These are phyloP conservation scores for Tricholoma bakamatsutake DNA, from an alignment of 768 basidiomycete species.

Conservation along the genomic window DNA sequence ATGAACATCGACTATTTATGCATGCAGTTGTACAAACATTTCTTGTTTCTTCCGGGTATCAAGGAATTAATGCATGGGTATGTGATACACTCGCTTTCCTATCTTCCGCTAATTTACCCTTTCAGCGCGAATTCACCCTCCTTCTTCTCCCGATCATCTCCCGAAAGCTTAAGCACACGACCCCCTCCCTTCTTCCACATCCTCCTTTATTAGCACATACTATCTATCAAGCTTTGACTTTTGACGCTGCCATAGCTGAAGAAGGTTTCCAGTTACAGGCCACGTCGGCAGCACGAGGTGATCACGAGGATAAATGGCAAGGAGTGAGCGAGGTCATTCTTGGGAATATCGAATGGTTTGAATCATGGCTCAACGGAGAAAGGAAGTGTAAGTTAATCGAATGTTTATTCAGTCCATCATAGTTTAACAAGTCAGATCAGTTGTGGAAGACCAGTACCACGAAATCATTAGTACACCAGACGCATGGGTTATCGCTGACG, in stretches of 20 bases:
- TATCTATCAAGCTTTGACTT: conserved; percentile 85
- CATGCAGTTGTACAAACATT: conserved; percentile 67
- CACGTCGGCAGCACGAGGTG: conserved; percentile 36
- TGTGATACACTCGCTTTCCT: conserved; percentile 13
- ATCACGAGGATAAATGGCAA: conserved; percentile 44
- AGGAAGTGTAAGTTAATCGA: conserved; percentile 63
- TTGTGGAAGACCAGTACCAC: conserved; percentile 82
- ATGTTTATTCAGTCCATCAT: not conserved
- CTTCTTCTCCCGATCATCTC: conserved; percentile 74
- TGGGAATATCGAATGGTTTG: conserved; percentile 83
- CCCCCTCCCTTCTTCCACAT: conserved; percentile 67
- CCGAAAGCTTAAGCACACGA: conserved; percentile 67
- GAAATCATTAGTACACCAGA: conserved; percentile 75
- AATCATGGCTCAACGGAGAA: conserved; percentile 86
- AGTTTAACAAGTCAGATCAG: conserved; percentile 34
- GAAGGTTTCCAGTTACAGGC: conserved; percentile 62
- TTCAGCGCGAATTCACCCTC: conserved; percentile 76
- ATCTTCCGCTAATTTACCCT: conserved; percentile 1
- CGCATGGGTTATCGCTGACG: conserved; percentile 82
- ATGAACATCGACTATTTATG: conserved; percentile 83
- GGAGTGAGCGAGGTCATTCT: conserved; percentile 82
- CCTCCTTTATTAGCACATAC: conserved; percentile 92
- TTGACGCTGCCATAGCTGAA: conserved; percentile 74
- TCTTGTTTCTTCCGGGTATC: conserved; percentile 56
- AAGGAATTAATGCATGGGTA: conserved; percentile 72